A percentile compares a stretch with the other conserved stretches of the same genome.
These are phyloP conservation scores for Yarrowia sp. DNA, from an alignment of 805 yeast genomes.

Conservation along the genomic window DNA sequence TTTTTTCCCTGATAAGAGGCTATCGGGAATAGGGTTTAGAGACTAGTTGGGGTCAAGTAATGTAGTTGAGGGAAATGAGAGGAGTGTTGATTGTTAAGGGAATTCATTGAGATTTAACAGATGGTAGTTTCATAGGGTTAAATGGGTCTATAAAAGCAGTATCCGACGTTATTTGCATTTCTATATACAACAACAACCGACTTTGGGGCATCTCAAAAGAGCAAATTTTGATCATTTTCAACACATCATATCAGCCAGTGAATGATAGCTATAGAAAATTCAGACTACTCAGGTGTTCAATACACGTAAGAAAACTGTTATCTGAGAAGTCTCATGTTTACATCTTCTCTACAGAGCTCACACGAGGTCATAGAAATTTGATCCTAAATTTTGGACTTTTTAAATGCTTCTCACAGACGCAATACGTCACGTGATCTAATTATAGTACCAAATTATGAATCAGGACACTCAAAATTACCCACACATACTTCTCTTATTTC, in stretches of 20 bases:
- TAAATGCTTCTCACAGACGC: not conserved
- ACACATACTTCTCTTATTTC: fast-evolving
- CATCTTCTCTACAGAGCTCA: too few relatives aligned
- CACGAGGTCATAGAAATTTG: not conserved
- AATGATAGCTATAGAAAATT: too few relatives aligned
- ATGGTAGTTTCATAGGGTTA: too few relatives aligned
- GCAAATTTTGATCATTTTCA: too few relatives aligned
- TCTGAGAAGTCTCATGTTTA: too few relatives aligned
- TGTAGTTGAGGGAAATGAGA: not conserved
- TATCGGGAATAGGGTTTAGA: slow-evolving; percentile 17
- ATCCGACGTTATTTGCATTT: too few relatives aligned
- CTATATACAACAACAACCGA: too few relatives aligned
- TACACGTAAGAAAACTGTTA: too few relatives aligned
- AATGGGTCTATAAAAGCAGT: too few relatives aligned
- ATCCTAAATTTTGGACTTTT: not conserved
- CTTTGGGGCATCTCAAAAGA: too few relatives aligned
- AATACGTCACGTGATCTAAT: not conserved
- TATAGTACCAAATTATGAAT: not conserved
- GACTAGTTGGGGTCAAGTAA: not conserved
- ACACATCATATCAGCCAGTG: too few relatives aligned
- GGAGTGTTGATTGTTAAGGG: not conserved
- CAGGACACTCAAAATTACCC: not conserved
- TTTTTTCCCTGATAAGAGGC: slow-evolving; percentile 33
- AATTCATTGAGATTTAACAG: not conserved
- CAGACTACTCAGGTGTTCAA: too few relatives aligned